A percentile compares a stretch with the other conserved stretches of the same genome.
These are phyloP conservation scores for Cystobasidiaceae sp. DNA, from an alignment of 1,284 basidiomycete genomes.

Conservation along the genomic window DNA sequence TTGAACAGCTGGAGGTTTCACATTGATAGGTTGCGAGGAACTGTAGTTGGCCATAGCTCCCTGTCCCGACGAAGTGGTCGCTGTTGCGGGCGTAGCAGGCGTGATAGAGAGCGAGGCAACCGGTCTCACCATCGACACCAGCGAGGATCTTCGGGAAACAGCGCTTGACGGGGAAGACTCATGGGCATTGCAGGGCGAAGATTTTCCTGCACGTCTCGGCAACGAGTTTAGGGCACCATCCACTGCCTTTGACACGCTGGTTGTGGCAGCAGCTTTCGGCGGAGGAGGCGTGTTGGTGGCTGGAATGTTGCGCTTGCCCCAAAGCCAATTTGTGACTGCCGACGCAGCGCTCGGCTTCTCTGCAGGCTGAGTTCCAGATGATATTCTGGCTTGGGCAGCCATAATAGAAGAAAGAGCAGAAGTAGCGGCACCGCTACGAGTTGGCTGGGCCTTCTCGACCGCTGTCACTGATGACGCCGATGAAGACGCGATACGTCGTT, in stretches of 20 bases:
- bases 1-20: constrained; percentile 6
- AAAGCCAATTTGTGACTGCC: constrained; percentile 13
- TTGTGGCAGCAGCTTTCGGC: constrained; percentile 10
- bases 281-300: background rate
- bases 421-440: background rate
- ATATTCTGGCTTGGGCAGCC: constrained; percentile 21
- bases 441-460: constrained; percentile 7
- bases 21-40: background rate
- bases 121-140: constrained; percentile 3
- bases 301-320: constrained; percentile 16
- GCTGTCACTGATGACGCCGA: constrained; percentile 17
- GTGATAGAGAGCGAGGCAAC: constrained; percentile 16
- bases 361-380: background rate
- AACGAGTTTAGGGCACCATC: background rate
- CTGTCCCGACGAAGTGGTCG: background rate
- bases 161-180: background rate
- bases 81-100: constrained; percentile 12
- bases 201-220: background rate
- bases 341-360: background rate
- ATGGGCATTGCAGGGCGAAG: background rate
- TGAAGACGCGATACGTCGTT: constrained; percentile 6
- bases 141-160: constrained; percentile 3
- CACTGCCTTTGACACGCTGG: background rate
- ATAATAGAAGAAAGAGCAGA: constrained; percentile 10
- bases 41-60: background rate